Evolutionary conservation across 2,329 filamentous ascomycete species (phyloP), one percentile per base, ranked within the genome.

Genomic region (Ambrosiella xylebori): DNA sequence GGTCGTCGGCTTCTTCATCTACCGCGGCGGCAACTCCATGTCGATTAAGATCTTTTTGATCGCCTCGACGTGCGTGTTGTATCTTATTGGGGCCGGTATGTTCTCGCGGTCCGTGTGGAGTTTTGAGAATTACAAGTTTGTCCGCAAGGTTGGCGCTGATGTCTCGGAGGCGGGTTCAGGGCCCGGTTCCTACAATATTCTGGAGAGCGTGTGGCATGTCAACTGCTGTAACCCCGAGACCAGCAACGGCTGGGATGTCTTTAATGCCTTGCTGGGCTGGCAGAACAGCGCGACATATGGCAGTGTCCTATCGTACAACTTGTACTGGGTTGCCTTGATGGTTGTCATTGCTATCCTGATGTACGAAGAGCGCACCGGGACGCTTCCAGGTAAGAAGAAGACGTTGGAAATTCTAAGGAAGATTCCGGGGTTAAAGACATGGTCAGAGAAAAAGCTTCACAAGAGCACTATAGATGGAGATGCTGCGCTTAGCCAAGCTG

Each of bases 61-160:
- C 64, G 71, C 81, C 47, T 88, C 85, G 0, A 91, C 87, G 2
- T 87, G 85, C 66, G 77, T 91, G 65, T 72, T 93, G 15, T 93
- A 93, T 65, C 79, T 93, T 7, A 84, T 93, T 35, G 85, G 85
- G 8, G 87, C 86, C 1, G 86, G 86, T 58, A 78, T 91, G 57
- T 87, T 90, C 71, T 88, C 85, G 9, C 81, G 81, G 61, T 78
- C 79, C 1, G 76, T 90, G 15, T 90, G 85, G 85, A 76, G 72
- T 61, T 78, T 93, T 56, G 79, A 91, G 66, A 75, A 74, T 63
- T 74, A 89, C 59, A 57, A 74, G 56, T 91, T 63, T 54, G 63
- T 61, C 7, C 57, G 78, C 54, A 64, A 78, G 19, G 75, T 82
- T 15, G 82, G 82, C 35, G 73, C 77, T 7, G 76, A 78, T 61